Conservation (phyloP, 2,329 filamentous ascomycete species). For the Thermoascus crustaceus region DNA sequence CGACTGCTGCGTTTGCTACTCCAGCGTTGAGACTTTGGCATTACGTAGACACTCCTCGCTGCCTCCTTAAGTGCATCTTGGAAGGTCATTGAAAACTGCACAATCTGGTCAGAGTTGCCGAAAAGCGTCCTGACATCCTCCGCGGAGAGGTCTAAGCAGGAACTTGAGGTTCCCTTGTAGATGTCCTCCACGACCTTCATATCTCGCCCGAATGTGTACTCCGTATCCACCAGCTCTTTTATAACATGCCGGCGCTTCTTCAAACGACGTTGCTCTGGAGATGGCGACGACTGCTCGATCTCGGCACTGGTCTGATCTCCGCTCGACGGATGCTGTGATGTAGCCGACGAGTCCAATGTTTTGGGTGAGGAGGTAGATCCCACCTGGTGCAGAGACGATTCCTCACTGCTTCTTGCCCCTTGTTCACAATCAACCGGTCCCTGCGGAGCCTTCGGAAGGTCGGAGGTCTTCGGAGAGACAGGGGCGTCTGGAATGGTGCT, state of each 20-base stretch:
- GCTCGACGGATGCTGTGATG: conserved; percentile 27
- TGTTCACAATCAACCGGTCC: conserved; percentile 13
- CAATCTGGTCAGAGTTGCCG: conserved; percentile 84
- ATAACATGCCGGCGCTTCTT: conserved; percentile 75
- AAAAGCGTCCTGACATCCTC: conserved; percentile 88
- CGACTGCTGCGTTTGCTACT: conserved; percentile 43
- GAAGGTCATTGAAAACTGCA: conserved; percentile 75
- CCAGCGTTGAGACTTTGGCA: conserved; percentile 49
- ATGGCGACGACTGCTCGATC: conserved; percentile 21
- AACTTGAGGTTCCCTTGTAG: conserved; percentile 85
- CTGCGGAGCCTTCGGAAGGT: conserved; percentile 14
- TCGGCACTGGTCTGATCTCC: conserved; percentile 16
- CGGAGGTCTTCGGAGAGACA: too few relatives aligned
- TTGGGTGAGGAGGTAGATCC: conserved; percentile 22
- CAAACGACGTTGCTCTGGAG: conserved; percentile 48
- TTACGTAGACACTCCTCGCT: conserved; percentile 68
- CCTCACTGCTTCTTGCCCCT: conserved; percentile 27
- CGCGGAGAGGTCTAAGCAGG: conserved; percentile 67
- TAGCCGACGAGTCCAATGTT: conserved; percentile 29
- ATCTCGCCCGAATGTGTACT: conserved; percentile 82
- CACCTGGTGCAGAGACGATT: conserved; percentile 26
- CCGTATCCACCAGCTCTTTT: conserved; percentile 87
- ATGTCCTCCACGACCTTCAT: conserved; percentile 98
- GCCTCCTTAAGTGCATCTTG: conserved; percentile 73
- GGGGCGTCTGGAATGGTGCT: too few relatives aligned